Conservation (phyloP, 768 basidiomycete species). For the Hirschioporus abietinus region DNA sequence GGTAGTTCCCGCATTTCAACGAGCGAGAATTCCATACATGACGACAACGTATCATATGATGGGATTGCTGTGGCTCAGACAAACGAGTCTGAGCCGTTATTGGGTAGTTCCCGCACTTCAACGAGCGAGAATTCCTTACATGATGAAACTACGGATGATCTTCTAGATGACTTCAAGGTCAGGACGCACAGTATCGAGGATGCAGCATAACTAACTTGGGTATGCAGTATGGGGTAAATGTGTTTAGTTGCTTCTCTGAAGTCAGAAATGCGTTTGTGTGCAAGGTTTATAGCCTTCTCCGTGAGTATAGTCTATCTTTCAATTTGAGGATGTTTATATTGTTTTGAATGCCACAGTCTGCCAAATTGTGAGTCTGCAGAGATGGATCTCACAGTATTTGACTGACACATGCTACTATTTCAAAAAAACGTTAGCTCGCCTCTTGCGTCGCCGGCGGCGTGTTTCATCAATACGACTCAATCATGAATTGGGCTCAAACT, state of each 20-base stretch:
- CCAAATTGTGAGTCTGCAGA: constrained; percentile 53
- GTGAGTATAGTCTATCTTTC: constrained; percentile 41
- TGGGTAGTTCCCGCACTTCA: too few relatives aligned
- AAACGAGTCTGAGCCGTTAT: too few relatives aligned
- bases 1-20: too few relatives aligned
- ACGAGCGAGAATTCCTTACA: too few relatives aligned
- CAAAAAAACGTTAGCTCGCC: constrained; percentile 41
- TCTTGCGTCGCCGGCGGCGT: constrained; percentile 73
- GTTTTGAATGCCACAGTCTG: constrained; percentile 40
- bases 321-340: neutral
- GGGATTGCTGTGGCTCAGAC: too few relatives aligned
- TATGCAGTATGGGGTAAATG: constrained; percentile 70
- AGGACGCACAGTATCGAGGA: constrained; percentile 11
- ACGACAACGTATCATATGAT: too few relatives aligned
- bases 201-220: constrained; percentile 11
- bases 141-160: constrained; percentile 54
- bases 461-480: constrained; percentile 56
- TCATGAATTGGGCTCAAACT: constrained; percentile 64
- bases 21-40: too few relatives aligned
- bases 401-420: constrained; percentile 4
- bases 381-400: too few relatives aligned
- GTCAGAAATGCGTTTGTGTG: constrained; percentile 84
- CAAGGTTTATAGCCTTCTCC: constrained; percentile 87
- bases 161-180: constrained; percentile 95
- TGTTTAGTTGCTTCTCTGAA: constrained; percentile 69